A percentile compares a stretch with the other conserved stretches of the same genome.
phyloP scores from a whole-genome alignment of 169 alveolate species.

The Miamiensis avidus region DNA sequence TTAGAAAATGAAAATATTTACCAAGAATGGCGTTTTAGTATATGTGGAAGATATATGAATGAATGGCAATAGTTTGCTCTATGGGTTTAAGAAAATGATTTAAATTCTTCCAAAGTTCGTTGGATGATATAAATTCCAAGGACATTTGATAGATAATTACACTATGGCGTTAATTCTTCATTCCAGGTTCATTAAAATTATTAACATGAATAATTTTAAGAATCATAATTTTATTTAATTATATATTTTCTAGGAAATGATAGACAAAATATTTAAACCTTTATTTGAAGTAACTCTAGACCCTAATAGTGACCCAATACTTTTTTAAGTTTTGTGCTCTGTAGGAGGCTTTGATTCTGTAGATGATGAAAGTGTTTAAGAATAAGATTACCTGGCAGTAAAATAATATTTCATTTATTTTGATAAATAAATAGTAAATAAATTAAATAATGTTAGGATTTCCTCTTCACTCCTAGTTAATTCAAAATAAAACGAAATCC shows the following conservation, averaged over 20 bases:
- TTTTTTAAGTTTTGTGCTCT: constrained; percentile 32
- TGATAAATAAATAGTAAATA: background rate
- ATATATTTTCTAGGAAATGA: constrained; percentile 79
- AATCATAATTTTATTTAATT: constrained; percentile 60
- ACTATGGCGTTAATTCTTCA: background rate
- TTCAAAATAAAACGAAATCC: constrained; percentile 61
- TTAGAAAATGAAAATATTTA: background rate
- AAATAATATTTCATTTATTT: constrained; percentile 11
- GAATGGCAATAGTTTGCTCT: background rate
- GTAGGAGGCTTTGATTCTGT: constrained; percentile 88
- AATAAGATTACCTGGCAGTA: constrained; percentile 35
- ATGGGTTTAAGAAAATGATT: background rate
- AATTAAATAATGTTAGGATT: background rate
- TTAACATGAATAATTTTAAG: constrained; percentile 76
- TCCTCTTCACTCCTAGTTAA: background rate
- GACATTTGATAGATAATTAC: background rate
- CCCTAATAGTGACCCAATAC: constrained; percentile 76
- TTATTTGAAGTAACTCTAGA: constrained; percentile 81
- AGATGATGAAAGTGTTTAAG: constrained; percentile 80
- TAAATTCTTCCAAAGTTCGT: background rate
- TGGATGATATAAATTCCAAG: background rate
- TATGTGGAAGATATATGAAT: background rate
- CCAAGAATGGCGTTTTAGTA: background rate
- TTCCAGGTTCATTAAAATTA: too few relatives aligned
- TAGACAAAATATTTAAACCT: constrained; percentile 81